Evolutionary conservation across 1,284 basidiomycete species (phyloP).

Genomic region (Entoloma clypeatum): DNA sequence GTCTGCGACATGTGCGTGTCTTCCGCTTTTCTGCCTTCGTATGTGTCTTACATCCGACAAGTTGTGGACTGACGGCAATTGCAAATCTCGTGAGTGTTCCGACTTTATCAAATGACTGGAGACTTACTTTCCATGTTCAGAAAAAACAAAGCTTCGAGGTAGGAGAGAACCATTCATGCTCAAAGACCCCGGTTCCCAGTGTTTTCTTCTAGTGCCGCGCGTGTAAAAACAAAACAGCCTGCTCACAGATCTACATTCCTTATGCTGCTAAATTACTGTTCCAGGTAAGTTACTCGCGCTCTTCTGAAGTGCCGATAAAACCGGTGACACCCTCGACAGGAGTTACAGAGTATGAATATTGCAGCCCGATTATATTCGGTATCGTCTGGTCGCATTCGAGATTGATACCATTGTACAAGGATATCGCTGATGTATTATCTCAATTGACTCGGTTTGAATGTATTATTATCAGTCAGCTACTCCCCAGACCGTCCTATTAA

Average conservation of each 20-base stretch:
- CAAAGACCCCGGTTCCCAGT: constrained; percentile 16
- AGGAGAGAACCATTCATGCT: constrained; percentile 12
- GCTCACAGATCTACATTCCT: constrained; percentile 88
- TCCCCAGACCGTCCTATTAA: constrained; percentile 43
- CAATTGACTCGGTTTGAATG: constrained; percentile 28
- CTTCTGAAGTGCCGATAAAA: too few relatives aligned
- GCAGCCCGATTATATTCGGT: constrained; percentile 81
- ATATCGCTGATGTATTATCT: constrained; percentile 19
- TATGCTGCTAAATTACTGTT: constrained; percentile 91
- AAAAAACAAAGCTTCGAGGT: constrained; percentile 87
- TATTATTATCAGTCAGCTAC: constrained; percentile 29
- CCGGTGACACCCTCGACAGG: constrained; percentile 53
- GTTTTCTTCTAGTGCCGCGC: constrained; percentile 62
- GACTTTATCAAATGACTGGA: constrained; percentile 3
- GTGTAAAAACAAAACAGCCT: constrained; percentile 94
- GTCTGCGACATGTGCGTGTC: constrained; percentile 88
- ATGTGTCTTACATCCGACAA: constrained; percentile 30
- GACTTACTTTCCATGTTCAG: constrained; percentile 31
- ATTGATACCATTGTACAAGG: constrained; percentile 34
- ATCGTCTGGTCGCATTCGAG: constrained; percentile 78
- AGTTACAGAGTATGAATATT: constrained; percentile 90
- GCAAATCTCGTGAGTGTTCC: constrained; percentile 73
- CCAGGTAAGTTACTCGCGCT: constrained; percentile 54
- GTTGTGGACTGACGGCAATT: constrained; percentile 92
- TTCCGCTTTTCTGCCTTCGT: constrained; percentile 3